Percentiles rank a stretch among this genome's conserved stretches.
Conservation (phyloP, 2,329 filamentous ascomycete genomes). For the Daldinia sp. region DNA sequence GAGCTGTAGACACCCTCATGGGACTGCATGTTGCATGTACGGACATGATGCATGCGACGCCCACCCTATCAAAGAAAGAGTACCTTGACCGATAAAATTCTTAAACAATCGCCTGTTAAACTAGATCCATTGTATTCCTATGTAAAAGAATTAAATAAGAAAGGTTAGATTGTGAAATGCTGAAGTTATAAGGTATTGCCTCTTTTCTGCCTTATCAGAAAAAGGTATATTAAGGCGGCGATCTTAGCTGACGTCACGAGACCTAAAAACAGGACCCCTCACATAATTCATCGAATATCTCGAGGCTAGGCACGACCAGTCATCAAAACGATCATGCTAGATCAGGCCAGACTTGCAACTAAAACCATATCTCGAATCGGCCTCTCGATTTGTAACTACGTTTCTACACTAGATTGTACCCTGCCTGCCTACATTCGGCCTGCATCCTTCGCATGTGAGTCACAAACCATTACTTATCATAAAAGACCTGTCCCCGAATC, state of each 20-base stretch:
- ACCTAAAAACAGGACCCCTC: neutral
- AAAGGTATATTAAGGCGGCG: neutral
- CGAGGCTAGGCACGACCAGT: neutral
- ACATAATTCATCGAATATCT: neutral
- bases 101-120: too few species aligned
- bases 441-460: conserved; percentile 15
- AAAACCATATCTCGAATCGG: conserved; percentile 2
- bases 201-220: neutral
- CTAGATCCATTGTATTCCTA: too few species aligned
- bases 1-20: conserved; percentile 26
- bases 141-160: too few species aligned
- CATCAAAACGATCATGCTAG: neutral
- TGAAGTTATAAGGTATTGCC: too few species aligned
- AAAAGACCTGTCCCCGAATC: neutral
- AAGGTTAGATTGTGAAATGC: too few species aligned
- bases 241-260: conserved; percentile 26
- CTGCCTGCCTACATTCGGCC: neutral
- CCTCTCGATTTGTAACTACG: neutral
- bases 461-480: neutral
- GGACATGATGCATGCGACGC: neutral
- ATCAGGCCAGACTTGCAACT: neutral
- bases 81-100: too few species aligned
- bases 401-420: neutral
- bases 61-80: neutral
- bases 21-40: neutral